Base-by-base conservation (phyloP, 129 eudicot genomes). In the carrot (Daucus carota) region DNA sequence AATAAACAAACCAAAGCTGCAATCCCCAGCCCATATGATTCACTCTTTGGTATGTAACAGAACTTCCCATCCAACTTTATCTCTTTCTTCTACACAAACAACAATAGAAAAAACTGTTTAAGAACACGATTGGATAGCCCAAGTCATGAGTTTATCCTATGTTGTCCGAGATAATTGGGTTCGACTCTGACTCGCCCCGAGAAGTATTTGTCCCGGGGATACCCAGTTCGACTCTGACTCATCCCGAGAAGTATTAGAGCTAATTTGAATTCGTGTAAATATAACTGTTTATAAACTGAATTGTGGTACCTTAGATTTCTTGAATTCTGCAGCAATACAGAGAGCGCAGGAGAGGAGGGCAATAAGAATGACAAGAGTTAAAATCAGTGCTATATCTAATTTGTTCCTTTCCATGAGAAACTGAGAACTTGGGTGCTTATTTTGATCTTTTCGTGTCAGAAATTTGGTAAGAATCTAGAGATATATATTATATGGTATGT, bases 281-380 rank as follows among this genome's bases (percentile, higher is more conserved):
- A 6, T 33, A 15, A 13, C 22, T 34, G 24, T n/a, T 26, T 28
- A 29, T 2, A n/a, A 28, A 28, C 68, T 62, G 68, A 62, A 28
- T 28, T 63, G 5, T 0, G 70, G 70, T 81, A 92, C 97, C 93
- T 87, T 85, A 36, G 91, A 68, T 85, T 82, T 85, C 80, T 85
- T 93, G 83, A 85, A 70, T 76, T 93, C 98, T 33, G 94, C 88
- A 28, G 90, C 84, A 70, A 93, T 63, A 83, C 89, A 90, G 16
- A 90, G 72, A 33, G 85, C 79, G 79, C 84, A 87, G 77, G 98
- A 87, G 76, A 87, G 66, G 71, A 90, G 72, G 88, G 77, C 76
- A 22, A 86, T 77, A 81, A 75, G 24, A 66, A 81, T 11, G 14
- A 73, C 34, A 75, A 63, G 40, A 22, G 82, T 29, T 78, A 80